Evolutionary conservation across 176 grass and related monocot species (phyloP).

Genomic region (Phoenix roebelenii): DNA sequence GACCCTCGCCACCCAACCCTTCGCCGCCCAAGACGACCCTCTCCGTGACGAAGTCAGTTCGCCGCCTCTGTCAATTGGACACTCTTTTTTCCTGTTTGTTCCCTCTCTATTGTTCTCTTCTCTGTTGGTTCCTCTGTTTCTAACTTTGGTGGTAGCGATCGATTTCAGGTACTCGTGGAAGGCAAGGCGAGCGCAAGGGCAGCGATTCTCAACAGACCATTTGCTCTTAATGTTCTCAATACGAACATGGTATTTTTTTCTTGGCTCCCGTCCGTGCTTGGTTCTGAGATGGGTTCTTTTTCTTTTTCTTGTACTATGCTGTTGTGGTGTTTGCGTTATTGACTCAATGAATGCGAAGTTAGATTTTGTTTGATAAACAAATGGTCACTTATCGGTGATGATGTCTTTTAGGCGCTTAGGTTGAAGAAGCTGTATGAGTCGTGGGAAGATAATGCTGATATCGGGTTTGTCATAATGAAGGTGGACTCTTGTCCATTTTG

Average conservation of each 20-base stretch:
- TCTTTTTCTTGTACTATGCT: neutral
- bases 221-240: conserved; percentile 59
- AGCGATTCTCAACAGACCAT: conserved; percentile 70
- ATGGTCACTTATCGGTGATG: neutral
- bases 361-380: neutral
- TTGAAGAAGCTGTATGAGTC: conserved; percentile 83
- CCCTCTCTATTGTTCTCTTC: neutral
- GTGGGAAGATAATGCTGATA: conserved; percentile 87
- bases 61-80: no score
- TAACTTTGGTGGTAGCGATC: neutral
- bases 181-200: conserved; percentile 61
- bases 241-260: conserved; percentile 45
- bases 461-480: conserved; percentile 97
- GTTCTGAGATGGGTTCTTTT: neutral
- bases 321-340: neutral
- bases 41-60: conserved; percentile 40
- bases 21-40: conserved; percentile 25
- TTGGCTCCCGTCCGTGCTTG: neutral
- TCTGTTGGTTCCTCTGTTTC: neutral
- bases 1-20: conserved; percentile 8
- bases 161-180: conserved; percentile 64
- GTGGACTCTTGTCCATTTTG: conserved; percentile 35
- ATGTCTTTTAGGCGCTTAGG: conserved; percentile 41
- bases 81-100: neutral
- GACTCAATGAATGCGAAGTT: conserved; percentile 7